These are phyloP conservation scores for Lojkania enalia DNA, from an alignment of 2,329 filamentous ascomycete species.

Conservation along the genomic window DNA sequence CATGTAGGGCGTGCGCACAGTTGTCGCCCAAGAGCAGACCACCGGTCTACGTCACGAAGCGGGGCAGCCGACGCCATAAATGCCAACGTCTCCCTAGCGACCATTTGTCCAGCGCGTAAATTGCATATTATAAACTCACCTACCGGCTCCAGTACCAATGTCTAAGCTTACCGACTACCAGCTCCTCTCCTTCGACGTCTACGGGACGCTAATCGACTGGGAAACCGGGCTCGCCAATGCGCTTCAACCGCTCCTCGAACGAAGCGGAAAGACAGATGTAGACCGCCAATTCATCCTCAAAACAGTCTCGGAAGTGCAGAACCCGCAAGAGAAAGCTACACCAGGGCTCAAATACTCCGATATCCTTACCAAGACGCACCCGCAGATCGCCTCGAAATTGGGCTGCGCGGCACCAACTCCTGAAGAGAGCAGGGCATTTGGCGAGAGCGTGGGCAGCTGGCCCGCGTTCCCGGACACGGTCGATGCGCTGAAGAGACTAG, in stretches of 20 bases:
- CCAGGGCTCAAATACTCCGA: constrained; percentile 64
- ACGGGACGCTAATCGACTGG: constrained; percentile 80
- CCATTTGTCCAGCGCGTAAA: neutral
- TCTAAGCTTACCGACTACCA: constrained; percentile 47
- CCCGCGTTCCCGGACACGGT: constrained; percentile 62
- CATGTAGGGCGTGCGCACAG: no score
- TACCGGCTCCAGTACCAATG: constrained; percentile 29
- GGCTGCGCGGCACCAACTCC: constrained; percentile 40
- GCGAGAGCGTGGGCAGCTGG: constrained; percentile 57
- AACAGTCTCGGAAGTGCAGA: constrained; percentile 53
- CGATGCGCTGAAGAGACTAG: constrained; percentile 55
- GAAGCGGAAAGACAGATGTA: constrained; percentile 21
- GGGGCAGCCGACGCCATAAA: no score
- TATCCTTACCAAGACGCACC: constrained; percentile 58
- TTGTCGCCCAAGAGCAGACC: no score
- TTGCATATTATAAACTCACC: neutral
- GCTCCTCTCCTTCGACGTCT: constrained; percentile 74
- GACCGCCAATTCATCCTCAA: constrained; percentile 37
- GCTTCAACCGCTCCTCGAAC: constrained; percentile 56
- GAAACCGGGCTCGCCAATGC: constrained; percentile 64
- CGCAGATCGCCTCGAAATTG: constrained; percentile 52
- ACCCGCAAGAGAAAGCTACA: constrained; percentile 55
- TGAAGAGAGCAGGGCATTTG: constrained; percentile 55
- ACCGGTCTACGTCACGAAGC: no score
- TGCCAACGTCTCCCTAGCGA: no score